Percentiles rank a stretch among this genome's conserved stretches.
phyloP scores from a whole-genome alignment of 2,329 filamentous ascomycete species.

The Cryphonectria parasitica region DNA sequence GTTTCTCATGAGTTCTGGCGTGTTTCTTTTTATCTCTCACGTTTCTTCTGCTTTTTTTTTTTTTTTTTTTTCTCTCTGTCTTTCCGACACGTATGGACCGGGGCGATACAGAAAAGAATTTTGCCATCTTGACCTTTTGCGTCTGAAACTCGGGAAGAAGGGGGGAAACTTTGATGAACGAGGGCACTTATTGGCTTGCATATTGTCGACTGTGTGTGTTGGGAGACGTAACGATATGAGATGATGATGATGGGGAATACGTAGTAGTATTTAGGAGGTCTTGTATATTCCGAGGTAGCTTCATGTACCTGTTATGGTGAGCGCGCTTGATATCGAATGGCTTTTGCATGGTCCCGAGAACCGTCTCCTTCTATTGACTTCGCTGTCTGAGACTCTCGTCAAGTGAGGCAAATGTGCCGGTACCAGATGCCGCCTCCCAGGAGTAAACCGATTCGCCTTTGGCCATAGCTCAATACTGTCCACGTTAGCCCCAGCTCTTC shows the following conservation, averaged over 20 bases:
- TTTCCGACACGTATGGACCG: not conserved
- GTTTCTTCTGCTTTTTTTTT: not conserved
- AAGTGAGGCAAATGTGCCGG: not conserved
- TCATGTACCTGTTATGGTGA: not conserved
- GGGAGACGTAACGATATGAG: slow-evolving; percentile 15
- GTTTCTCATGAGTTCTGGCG: not conserved
- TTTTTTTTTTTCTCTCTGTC: not conserved
- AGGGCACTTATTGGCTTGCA: not conserved
- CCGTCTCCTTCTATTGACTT: not conserved
- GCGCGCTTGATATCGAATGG: not conserved
- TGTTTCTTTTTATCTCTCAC: too few relatives aligned
- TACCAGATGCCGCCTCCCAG: not conserved
- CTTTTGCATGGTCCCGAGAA: not conserved
- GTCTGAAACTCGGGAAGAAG: not conserved
- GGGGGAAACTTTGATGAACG: not conserved
- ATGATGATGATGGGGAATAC: slow-evolving; percentile 2
- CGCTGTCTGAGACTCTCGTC: not conserved
- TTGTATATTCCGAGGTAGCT: slow-evolving; percentile 10
- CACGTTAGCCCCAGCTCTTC: not conserved
- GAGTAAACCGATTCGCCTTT: not conserved
- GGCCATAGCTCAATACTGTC: not conserved
- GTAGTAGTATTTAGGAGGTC: not conserved
- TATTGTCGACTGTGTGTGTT: not conserved
- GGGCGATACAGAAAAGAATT: slow-evolving; percentile 25
- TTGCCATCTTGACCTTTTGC: not conserved